phyloP scores from a whole-genome alignment of 192 early-diverging fungal genomes.

The Coemansia sp. region DNA sequence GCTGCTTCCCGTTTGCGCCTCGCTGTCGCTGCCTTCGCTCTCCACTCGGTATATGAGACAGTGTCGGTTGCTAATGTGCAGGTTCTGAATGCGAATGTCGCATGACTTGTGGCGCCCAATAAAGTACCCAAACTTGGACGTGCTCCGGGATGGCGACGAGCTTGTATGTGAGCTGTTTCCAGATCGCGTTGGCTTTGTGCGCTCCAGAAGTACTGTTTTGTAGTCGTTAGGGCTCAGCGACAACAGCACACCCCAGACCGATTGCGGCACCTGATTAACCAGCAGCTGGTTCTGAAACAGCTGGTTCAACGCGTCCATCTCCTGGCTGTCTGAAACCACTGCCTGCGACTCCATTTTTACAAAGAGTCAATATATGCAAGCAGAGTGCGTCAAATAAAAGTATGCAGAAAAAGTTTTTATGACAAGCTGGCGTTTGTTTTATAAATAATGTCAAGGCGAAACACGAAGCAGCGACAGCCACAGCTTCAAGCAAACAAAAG shows the following conservation, averaged over 20 bases:
- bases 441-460: not conserved
- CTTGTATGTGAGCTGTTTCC: not conserved
- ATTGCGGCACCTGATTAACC: conserved; percentile 47
- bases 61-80: conserved; percentile 56
- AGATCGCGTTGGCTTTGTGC: conserved; percentile 23
- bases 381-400: not conserved
- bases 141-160: conserved; percentile 12
- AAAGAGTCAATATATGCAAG: conserved; percentile 8
- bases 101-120: conserved; percentile 56
- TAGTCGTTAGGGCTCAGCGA: conserved; percentile 53
- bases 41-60: conserved; percentile 55
- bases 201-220: conserved; percentile 45
- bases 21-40: conserved; percentile 14
- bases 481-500: not conserved
- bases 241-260: conserved; percentile 56
- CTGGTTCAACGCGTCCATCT: conserved; percentile 49
- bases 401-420: conserved; percentile 2
- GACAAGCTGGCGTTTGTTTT: not conserved
- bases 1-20: conserved; percentile 6
- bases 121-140: conserved; percentile 46
- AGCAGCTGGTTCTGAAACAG: conserved; percentile 52
- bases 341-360: not conserved
- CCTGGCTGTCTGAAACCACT: conserved; percentile 16
- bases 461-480: not conserved
- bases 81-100: conserved; percentile 51